Evolutionary conservation across 306 rosid genomes (phyloP).

Genomic region (Gastrolobium bilobum): DNA sequence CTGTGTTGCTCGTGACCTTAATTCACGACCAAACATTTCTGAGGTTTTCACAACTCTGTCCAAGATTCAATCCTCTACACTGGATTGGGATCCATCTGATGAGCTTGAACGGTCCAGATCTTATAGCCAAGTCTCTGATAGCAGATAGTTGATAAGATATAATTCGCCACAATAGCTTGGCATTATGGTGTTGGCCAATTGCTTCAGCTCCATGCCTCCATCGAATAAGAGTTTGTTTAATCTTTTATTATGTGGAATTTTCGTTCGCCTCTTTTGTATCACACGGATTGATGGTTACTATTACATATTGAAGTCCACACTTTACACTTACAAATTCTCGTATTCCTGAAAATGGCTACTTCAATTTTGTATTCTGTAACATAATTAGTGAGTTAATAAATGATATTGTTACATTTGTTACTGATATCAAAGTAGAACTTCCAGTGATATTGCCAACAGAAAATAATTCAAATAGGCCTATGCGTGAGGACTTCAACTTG

Average conservation of each 20-base stretch:
- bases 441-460: not conserved
- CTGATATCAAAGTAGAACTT: not conserved
- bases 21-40: slow-evolving; percentile 63
- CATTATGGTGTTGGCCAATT: not conserved
- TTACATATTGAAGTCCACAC: slow-evolving; percentile 6
- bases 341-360: slow-evolving; percentile 14
- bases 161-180: not conserved
- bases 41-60: slow-evolving; percentile 65
- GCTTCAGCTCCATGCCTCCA: slow-evolving; percentile 20
- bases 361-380: slow-evolving; percentile 6
- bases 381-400: not conserved
- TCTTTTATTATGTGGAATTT: not conserved
- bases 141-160: slow-evolving; percentile 44
- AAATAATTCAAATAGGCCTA: not conserved
- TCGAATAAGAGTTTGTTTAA: not conserved
- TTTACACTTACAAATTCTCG: not conserved
- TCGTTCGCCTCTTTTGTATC: not conserved
- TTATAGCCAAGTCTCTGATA: slow-evolving; percentile 43
- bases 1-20: slow-evolving; percentile 64
- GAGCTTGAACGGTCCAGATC: slow-evolving; percentile 62
- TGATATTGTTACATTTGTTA: not conserved
- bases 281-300: slow-evolving; percentile 17
- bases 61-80: slow-evolving; percentile 69
- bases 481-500: not conserved
- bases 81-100: slow-evolving; percentile 79